phyloP scores from a whole-genome alignment of 2,329 filamentous ascomycete species.

The Dryadomyces quercus-mongolicae region DNA sequence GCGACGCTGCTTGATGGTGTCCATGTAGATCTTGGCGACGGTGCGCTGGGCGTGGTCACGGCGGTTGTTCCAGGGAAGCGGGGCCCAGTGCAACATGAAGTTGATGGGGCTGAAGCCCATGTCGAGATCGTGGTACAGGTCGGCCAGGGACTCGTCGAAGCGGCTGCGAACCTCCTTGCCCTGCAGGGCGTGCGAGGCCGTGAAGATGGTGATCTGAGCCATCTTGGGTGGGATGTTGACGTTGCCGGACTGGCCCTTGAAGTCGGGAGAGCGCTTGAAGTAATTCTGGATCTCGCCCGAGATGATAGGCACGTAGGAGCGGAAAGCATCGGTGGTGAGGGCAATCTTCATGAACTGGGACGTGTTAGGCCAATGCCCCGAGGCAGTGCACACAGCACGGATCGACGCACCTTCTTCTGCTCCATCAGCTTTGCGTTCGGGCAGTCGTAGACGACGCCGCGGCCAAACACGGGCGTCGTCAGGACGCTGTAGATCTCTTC shows the following conservation, averaged over 20 bases:
- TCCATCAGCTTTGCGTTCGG: conserved; percentile 79
- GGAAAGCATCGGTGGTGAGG: conserved; percentile 52
- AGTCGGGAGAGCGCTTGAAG: conserved; percentile 40
- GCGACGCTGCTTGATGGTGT: conserved; percentile 55
- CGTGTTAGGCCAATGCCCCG: too few species aligned
- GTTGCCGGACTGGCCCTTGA: conserved; percentile 47
- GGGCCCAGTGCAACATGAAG: conserved; percentile 70
- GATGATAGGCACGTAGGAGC: conserved; percentile 58
- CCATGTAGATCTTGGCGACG: conserved; percentile 62
- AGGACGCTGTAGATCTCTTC: conserved; percentile 41
- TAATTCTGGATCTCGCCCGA: conserved; percentile 56
- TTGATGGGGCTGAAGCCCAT: conserved; percentile 71
- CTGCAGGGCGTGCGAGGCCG: conserved; percentile 64
- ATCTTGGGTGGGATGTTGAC: conserved; percentile 55
- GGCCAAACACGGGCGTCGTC: conserved; percentile 53
- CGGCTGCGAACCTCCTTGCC: conserved; percentile 63
- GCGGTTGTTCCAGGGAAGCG: conserved; percentile 62
- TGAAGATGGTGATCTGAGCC: conserved; percentile 70
- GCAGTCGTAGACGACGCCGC: conserved; percentile 73
- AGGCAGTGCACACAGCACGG: too few species aligned
- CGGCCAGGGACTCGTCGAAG: conserved; percentile 60
- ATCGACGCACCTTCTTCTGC: conserved; percentile 61
- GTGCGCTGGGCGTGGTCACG: conserved; percentile 63
- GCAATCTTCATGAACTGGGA: conserved; percentile 61
- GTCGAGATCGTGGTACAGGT: conserved; percentile 70